Percentiles rank a stretch among this genome's conserved stretches.
phyloP scores from a whole-genome alignment of 2,329 filamentous ascomycete species.

The Trichoderma sp. region DNA sequence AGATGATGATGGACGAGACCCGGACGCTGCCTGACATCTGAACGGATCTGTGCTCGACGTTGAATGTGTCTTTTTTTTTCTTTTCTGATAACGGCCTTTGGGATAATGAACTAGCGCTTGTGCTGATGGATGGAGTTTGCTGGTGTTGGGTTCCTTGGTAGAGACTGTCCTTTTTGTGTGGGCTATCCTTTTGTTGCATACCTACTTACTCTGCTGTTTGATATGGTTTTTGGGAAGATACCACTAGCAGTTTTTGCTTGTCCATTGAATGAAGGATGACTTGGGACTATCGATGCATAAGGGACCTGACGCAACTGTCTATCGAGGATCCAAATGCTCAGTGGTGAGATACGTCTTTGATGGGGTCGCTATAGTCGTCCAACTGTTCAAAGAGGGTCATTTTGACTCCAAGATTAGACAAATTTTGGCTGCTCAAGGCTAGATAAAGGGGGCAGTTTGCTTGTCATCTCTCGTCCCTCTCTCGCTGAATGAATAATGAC shows the following conservation, averaged over 20 bases:
- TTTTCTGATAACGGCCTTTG: slow-evolving; percentile 6
- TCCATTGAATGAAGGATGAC: slow-evolving; percentile 8
- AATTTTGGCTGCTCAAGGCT: too few relatives aligned
- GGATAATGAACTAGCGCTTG: slow-evolving; percentile 12
- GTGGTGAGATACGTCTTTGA: too few relatives aligned
- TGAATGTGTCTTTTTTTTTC: not conserved
- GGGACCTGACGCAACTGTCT: too few relatives aligned
- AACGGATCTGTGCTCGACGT: not conserved
- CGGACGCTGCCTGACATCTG: slow-evolving; percentile 44
- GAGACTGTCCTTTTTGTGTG: not conserved
- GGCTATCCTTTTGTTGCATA: slow-evolving; percentile 14
- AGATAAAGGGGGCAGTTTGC: too few relatives aligned
- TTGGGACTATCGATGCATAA: slow-evolving; percentile 1
- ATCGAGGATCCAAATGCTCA: too few relatives aligned
- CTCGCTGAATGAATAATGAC: too few relatives aligned
- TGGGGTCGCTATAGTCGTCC: too few relatives aligned
- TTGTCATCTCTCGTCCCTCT: too few relatives aligned
- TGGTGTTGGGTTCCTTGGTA: slow-evolving; percentile 18
- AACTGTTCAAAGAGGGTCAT: too few relatives aligned
- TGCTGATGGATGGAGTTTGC: slow-evolving; percentile 37
- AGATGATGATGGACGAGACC: slow-evolving; percentile 56
- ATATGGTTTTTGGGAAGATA: slow-evolving; percentile 20
- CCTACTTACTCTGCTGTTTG: not conserved
- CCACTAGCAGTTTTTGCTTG: slow-evolving; percentile 18
- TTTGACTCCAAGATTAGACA: too few relatives aligned